Base-by-base conservation (phyloP, 1,139 yeast species). In the Taphrina confusa region DNA sequence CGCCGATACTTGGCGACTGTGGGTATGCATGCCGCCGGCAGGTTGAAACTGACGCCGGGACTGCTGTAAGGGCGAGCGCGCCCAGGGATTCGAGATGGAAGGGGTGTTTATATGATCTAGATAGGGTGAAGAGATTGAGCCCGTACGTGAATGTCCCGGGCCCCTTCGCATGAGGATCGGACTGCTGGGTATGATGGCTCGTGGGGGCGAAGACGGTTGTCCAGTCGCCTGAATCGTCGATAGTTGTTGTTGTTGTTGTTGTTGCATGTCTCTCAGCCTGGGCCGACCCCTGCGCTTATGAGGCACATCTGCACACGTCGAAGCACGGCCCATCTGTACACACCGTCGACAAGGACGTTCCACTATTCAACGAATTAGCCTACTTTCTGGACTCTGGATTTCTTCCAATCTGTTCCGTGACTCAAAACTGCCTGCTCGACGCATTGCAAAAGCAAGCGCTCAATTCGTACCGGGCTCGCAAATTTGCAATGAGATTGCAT, bases 281-380 rank as follows among this genome's bases (percentile, higher is more conserved):
- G 64, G 64, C 33, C 65, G 56, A 5, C 65, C 65, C 3, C 65
- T 63, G n/a, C 63, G 62, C 40, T 63, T 63, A 57, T 61, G 64
- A 12, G 55, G 61, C 8, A 62, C 62, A 37, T 63, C 65, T 18
- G 57, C 60, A 45, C 65, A 63, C 2, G 62, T 49, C 33, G 61
- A 59, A 22, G 50, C 51, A 28, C 62, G 61, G 3, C 65, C 65
- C 36, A 63, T 60, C 16, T 55, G 46, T 3, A 61, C 50, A 36
- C 65, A 63, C 9, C 65, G 63, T 33, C 52, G 52, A 52, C 65
- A 63, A 8, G 65, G 65, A 4, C 65, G 23, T 12, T 31, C 33
- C 30, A 42, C 63, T 62, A 30, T 25, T 6, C 6, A 22, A n/a
- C n/a, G n/a, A 22, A 36, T 16, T 20, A 14, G 1, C 20, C 18